Conservation (phyloP, 1,284 basidiomycete genomes). For the Trichosporon asahii region DNA sequence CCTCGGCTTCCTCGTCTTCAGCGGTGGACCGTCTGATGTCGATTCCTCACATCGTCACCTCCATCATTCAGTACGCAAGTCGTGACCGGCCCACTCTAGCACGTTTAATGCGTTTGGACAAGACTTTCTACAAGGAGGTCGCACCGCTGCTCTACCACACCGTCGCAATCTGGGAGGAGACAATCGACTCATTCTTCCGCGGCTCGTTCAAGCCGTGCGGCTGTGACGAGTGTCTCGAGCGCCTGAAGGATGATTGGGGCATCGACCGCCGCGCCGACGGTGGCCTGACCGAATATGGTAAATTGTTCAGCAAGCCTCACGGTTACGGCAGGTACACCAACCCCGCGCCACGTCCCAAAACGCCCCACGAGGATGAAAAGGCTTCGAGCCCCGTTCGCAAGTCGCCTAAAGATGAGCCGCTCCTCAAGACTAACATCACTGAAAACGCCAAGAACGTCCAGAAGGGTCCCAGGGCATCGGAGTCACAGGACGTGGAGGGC, state of each 20-base stretch:
- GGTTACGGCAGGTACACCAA: background rate
- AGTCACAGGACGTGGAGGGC: background rate
- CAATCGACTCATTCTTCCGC: conserved; percentile 2
- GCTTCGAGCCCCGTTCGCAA: too few species aligned
- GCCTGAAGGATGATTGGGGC: background rate
- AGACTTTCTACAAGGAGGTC: conserved; percentile 17
- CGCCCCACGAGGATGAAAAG: too few species aligned
- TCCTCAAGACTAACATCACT: background rate
- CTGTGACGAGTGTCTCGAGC: background rate
- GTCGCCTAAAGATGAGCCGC: background rate
- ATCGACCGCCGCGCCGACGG: background rate
- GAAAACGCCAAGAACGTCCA: background rate
- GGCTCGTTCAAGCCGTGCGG: background rate
- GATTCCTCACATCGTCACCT: conserved; percentile 11
- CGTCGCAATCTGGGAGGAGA: conserved; percentile 16
- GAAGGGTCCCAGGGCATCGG: too few species aligned
- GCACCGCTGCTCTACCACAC: conserved; percentile 17
- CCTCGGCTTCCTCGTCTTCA: background rate
- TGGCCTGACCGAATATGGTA: background rate
- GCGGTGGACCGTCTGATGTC: background rate
- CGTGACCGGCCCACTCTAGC: conserved; percentile 15
- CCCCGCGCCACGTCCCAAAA: background rate
- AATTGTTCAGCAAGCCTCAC: background rate
- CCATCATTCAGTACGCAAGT: conserved; percentile 14
- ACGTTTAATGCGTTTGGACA: conserved; percentile 20